Base-by-base conservation (phyloP, 177 flowering plant genomes). In the Vitis hybrid region DNA sequence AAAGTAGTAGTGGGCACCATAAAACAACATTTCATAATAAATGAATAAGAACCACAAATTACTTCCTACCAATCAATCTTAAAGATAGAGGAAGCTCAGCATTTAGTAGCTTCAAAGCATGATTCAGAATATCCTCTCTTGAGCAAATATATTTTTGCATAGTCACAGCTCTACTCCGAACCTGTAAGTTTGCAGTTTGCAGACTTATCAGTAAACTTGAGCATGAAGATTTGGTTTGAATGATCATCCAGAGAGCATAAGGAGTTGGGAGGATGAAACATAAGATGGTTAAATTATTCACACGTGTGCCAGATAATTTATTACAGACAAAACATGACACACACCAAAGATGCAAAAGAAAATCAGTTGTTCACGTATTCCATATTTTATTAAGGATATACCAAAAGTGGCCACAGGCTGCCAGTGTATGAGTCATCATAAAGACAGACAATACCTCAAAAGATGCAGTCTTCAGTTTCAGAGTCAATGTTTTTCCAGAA, bases 71-170 rank as follows among this genome's bases (percentile, higher is more conserved):
- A 67, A 95, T 93, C 72, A 95, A 79, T 76, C 99, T 84, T 66
- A 93, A 63, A 45, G 99, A 91, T 72, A 86, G 66, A 64, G 97
- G 98, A 71, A 95, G 88, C 81, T 95, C 99, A 61, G 93, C 94
- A 85, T 90, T 91, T 16, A 95, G 84, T 80, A 95, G 81, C 82
- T 89, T 89, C 55, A 80, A 78, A 66, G 91, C 97, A 83, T 93
- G 82, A 71, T 70, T 76, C 74, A 91, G 70, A 51, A 95, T 95
- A 71, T 95, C 99, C 71, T 85, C 90, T 57, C 81, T 79, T 65
- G 98, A 88, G 72, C 68, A 76, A 57, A 86, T 88, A 75, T 82
- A 82, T 66, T 77, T 87, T 67, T 82, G 91, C 81, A 93, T 76
- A 69, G 98, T 87, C 63, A 89, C 82, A 61, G 98, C 98, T 77